Base-by-base conservation (phyloP, 176 grass and related monocot species). In the barley (Hordeum vulgare) region DNA sequence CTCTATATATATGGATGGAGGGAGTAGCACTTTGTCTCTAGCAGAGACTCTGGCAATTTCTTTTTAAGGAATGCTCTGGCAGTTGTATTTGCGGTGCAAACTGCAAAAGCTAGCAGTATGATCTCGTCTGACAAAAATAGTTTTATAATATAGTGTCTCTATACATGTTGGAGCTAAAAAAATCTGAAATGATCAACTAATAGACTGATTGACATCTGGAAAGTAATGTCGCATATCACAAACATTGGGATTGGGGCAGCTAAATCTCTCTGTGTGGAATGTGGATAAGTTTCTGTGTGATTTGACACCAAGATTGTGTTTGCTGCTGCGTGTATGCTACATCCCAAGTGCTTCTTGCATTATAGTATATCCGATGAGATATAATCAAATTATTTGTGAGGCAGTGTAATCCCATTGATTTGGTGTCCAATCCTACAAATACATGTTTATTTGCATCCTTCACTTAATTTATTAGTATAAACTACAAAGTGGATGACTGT, bases 391-490 rank as follows among this genome's bases (percentile, higher is more conserved):
- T 68, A 59, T 84, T 71, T 40, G 51, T 85, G 69, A 61, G 75
- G 65, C 17, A 29, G 29, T 42, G 14, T 60, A 84, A 84, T 74
- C 27, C 9, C 37, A 41, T 77, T 75, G 2, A 28, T 71, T 63
- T 81, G 40, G 15, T 66, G 47, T 28, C 41, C 26, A 63, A 86
- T 82, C 66, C 13, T 81, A 69, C 21, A 78, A 28, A 85, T 7
- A 42, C 26, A 34, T 64, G 17, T 31, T 74, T 20, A 29, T 44
- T 35, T 45, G 20, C 33, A 53, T 42, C 14, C 42, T 77, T 45
- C 31, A 82, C 78, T 71, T 82, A n/a, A 35, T 86, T 62, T 76
- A 37, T 29, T 82, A 24, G 21, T 81, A 77, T 13, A 81, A 18
- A 36, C 25, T 81, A 64, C 13, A 81, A 18, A 36, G 24, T 77